A percentile compares a stretch with the other conserved stretches of the same genome.
phyloP scores from a whole-genome alignment of 176 grass and related monocot genomes.

The Rhynchospora tenuis region DNA sequence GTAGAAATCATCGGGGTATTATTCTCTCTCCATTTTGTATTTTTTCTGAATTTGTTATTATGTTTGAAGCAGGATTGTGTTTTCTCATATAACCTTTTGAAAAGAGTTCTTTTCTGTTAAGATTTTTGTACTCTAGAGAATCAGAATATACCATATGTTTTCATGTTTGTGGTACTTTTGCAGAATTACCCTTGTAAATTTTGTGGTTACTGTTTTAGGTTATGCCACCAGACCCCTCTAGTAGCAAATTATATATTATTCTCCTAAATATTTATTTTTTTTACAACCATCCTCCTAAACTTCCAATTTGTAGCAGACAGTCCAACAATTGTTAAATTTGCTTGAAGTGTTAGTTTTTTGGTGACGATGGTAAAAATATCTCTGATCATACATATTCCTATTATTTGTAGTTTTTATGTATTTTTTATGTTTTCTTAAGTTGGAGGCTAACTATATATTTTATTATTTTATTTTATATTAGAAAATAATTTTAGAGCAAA shows the following conservation, averaged over 20 bases:
- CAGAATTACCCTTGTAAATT: neutral
- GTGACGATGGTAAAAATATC: neutral
- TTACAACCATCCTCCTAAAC: neutral
- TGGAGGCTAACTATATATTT: neutral
- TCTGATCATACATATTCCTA: neutral
- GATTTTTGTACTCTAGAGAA: neutral
- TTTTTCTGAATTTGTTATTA: neutral
- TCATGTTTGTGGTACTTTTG: neutral
- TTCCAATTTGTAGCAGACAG: neutral
- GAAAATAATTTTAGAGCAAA: neutral
- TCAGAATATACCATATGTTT: neutral
- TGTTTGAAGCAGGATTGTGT: neutral
- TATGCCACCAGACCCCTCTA: neutral
- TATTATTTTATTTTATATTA: neutral
- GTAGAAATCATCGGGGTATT: slow-evolving; percentile 64
- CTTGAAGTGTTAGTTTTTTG: neutral
- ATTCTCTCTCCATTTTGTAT: neutral
- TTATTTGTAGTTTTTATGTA: neutral
- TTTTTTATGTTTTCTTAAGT: neutral
- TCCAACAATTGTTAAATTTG: neutral
- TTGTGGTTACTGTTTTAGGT: neutral
- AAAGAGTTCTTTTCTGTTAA: neutral
- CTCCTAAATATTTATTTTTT: neutral
- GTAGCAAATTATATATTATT: no score
- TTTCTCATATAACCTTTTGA: neutral